Conservation (phyloP, 208 protist genomes). For the Trypanosoma rangeli region DNA sequence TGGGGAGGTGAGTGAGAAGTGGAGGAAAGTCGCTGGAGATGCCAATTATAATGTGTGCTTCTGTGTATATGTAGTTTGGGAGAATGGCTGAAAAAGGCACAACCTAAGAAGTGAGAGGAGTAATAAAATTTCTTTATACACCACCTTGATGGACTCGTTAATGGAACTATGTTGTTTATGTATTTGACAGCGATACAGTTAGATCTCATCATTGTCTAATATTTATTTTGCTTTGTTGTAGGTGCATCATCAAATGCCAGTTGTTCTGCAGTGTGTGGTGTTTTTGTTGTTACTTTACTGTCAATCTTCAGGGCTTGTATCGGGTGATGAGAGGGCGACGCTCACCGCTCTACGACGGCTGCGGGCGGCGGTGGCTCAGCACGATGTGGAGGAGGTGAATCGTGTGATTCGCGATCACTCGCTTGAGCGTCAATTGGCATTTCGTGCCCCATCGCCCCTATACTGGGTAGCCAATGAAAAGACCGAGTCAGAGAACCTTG, state of each 20-base stretch:
- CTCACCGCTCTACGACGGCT: not conserved
- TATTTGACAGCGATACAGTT: slow-evolving; percentile 1
- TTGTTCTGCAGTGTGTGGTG: not conserved
- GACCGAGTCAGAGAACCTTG: slow-evolving; percentile 22
- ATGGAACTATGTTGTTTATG: slow-evolving; percentile 5
- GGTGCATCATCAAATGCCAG: not conserved
- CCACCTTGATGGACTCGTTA: not conserved
- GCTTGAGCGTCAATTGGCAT: not conserved
- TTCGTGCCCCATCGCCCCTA: slow-evolving; percentile 17
- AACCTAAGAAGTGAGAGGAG: not conserved
- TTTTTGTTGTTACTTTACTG: slow-evolving; percentile 7
- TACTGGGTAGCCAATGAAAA: slow-evolving; percentile 30
- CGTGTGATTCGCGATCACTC: slow-evolving; percentile 6
- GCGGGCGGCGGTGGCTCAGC: slow-evolving; percentile 12
- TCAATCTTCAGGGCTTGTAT: not conserved
- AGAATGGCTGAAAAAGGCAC: not conserved
- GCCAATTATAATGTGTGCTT: not conserved
- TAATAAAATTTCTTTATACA: not conserved
- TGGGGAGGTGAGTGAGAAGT: not conserved
- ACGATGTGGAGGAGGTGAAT: slow-evolving; percentile 19
- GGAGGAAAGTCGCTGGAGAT: not conserved
- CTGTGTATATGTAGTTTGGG: not conserved
- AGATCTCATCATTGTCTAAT: slow-evolving; percentile 4
- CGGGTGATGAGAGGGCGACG: slow-evolving; percentile 10
- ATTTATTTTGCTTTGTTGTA: slow-evolving; percentile 6